Evolutionary conservation across 805 yeast genomes (phyloP).

Genomic region (Zygotorulaspora chibaensis): DNA sequence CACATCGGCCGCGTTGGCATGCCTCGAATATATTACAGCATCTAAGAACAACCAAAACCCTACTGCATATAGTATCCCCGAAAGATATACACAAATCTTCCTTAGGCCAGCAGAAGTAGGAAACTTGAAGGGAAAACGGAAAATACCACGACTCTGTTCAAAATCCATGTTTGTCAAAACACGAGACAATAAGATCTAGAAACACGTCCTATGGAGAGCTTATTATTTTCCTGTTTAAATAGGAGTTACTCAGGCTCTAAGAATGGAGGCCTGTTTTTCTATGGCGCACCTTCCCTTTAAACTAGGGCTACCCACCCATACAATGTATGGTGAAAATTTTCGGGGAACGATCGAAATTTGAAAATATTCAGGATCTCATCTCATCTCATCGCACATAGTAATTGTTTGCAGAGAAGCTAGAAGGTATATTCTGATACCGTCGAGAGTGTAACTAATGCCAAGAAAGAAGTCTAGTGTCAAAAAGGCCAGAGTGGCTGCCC

Average conservation of each 20-base stretch:
- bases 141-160: constrained; percentile 49
- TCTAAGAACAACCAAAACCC: constrained; percentile 91
- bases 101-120: constrained; percentile 70
- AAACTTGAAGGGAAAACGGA: constrained; percentile 61
- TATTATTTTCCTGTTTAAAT: neutral
- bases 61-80: constrained; percentile 73
- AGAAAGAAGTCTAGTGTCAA: constrained; percentile 85
- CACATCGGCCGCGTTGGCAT: constrained; percentile 77
- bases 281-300: neutral
- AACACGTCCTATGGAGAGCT: neutral
- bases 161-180: constrained; percentile 22
- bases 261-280: neutral
- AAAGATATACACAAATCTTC: constrained; percentile 68
- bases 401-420: neutral
- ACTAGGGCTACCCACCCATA: neutral
- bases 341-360: neutral
- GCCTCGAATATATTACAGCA: constrained; percentile 79
- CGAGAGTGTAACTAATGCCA: constrained; percentile 47
- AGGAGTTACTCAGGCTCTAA: neutral
- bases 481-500: constrained; percentile 52
- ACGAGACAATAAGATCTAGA: neutral
- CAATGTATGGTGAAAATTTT: constrained; percentile 2
- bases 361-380: constrained; percentile 15
- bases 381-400: constrained; percentile 4
- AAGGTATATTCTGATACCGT: neutral